Evolutionary conservation across 1,284 basidiomycete species (phyloP), one percentile per base, ranked within the genome.

Genomic region (Tilletia caries): DNA sequence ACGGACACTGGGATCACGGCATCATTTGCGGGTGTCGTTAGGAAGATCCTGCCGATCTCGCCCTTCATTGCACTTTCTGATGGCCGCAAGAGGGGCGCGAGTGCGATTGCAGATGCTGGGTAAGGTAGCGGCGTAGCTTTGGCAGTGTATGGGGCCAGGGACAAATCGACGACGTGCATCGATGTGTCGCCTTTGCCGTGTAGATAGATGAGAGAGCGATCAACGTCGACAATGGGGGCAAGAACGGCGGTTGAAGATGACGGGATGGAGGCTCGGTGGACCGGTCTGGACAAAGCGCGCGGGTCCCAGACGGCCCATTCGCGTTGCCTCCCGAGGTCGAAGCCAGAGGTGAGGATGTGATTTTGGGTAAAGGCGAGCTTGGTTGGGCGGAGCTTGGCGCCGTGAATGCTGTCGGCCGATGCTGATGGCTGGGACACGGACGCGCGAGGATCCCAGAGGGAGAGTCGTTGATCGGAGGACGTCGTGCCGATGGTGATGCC

Each of bases 301-400:
- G 52, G 33, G 33, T 67, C 66, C 66, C 66, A 67, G 27, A 67
- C 34, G 15, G 66, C 66, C 50, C 50, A 43, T n/a, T 67, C 66
- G n/a, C 66, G 66, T 23, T 67, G 48, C 29, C 66, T 33, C n/a
- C 50, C 52, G 33, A 50, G 18, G 1, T 52, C 37, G 66, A 67
- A 67, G 4, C 66, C 66, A 27, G 33, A 58, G 50, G 52, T 67
- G 20, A 67, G 13, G 33, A 67, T 52, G 52, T 43, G 50, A 3
- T 48, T 58, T 18, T 37, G 34, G 8, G 52, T 50, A 33, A 43
- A 67, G n/a, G 52, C 52, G 23, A 67, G 66, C 8, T 50, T 20
- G 34, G 66, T 29, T 6, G 66, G 66, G 33, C 52, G 33, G 20
- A 67, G 15, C 52, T 67, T 67, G 18, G 58, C 58, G 32, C 58